Percentiles rank a stretch among this genome's conserved stretches.
Evolutionary conservation across 1,284 basidiomycete genomes (phyloP).

Genomic region (Ceratobasidium sp.): DNA sequence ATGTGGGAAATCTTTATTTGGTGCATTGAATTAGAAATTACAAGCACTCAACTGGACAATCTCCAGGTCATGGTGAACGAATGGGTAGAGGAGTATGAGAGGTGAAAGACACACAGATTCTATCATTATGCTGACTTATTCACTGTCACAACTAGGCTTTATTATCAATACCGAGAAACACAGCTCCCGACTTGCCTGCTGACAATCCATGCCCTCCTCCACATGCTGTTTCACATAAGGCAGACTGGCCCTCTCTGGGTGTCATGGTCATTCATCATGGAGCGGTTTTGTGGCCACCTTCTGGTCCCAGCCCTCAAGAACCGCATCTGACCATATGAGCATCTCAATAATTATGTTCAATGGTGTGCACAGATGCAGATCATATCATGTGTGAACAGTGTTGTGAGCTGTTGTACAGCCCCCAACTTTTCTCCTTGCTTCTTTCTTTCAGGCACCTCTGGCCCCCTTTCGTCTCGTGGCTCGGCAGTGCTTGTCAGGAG

Average conservation of each 20-base stretch:
- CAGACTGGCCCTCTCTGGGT: slow-evolving; percentile 58
- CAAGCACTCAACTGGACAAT: neutral
- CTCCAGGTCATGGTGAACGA: slow-evolving; percentile 14
- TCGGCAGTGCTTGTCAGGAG: too few species aligned
- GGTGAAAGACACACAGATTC: slow-evolving; percentile 10
- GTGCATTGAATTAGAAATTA: slow-evolving; percentile 33
- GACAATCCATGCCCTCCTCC: slow-evolving; percentile 59
- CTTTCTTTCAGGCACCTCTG: too few species aligned
- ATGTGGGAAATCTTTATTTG: slow-evolving; percentile 32
- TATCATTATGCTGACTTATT: neutral
- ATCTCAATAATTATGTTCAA: slow-evolving; percentile 51
- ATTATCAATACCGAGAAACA: slow-evolving; percentile 56
- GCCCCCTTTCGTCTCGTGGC: too few species aligned
- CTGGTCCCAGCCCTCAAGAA: slow-evolving; percentile 49
- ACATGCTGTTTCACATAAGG: slow-evolving; percentile 56
- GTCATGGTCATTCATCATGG: slow-evolving; percentile 60
- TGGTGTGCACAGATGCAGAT: slow-evolving; percentile 49
- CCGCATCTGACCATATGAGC: slow-evolving; percentile 51
- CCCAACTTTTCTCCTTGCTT: too few species aligned
- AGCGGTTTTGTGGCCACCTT: slow-evolving; percentile 52
- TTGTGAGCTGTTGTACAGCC: too few species aligned
- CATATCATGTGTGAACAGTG: too few species aligned
- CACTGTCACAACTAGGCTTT: slow-evolving; percentile 52
- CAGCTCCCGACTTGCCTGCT: slow-evolving; percentile 57
- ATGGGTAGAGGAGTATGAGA: slow-evolving; percentile 45